phyloP scores from a whole-genome alignment of 305 asterid species.

The Fraxinus velutina region DNA sequence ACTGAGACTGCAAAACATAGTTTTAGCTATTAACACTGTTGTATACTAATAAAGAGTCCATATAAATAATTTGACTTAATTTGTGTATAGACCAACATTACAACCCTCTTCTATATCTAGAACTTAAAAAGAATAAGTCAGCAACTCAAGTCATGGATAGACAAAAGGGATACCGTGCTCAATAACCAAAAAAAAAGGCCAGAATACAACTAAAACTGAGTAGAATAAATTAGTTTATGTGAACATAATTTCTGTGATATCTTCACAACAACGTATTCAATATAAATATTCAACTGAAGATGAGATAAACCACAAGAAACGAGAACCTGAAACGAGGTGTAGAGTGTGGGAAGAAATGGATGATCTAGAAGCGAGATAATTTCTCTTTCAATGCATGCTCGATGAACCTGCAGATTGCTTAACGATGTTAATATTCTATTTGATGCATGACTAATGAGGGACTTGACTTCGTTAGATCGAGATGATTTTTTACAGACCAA shows the following conservation, averaged over 20 bases:
- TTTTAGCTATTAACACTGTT: background rate
- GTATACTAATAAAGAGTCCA: background rate
- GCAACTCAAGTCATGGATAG: background rate
- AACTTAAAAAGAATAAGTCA: background rate
- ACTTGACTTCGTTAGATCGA: background rate
- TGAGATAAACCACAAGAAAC: conserved; percentile 21
- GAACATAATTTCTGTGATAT: background rate
- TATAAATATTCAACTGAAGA: background rate
- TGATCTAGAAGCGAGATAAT: conserved; percentile 83
- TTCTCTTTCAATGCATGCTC: conserved; percentile 94
- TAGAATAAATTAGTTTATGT: background rate
- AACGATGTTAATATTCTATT: background rate
- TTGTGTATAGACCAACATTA: background rate
- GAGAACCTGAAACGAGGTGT: conserved; percentile 87
- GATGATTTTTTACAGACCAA: background rate
- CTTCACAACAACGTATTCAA: background rate
- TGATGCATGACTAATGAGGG: background rate
- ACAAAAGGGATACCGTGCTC: background rate
- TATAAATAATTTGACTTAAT: background rate
- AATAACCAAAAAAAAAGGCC: background rate
- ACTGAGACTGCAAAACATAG: background rate
- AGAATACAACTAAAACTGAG: background rate
- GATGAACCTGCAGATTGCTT: conserved; percentile 71
- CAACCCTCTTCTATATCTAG: background rate
- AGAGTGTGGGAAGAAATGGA: conserved; percentile 94